These are phyloP conservation scores for Cryptococcus deneoformans DNA, from an alignment of 1,284 basidiomycete genomes.

Conservation along the genomic window DNA sequence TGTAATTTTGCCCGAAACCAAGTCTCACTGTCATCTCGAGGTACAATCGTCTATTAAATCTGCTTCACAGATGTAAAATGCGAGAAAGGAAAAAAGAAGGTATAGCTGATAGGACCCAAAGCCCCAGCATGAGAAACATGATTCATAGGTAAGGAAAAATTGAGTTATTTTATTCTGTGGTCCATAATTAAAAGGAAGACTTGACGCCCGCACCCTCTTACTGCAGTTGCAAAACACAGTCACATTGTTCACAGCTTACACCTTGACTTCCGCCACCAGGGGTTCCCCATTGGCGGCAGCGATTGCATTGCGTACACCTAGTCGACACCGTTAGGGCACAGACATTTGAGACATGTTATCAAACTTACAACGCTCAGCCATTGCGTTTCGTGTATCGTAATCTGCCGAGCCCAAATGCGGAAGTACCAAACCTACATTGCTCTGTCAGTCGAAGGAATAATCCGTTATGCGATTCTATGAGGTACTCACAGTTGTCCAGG, in stretches of 20 bases:
- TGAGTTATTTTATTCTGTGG: too few species aligned
- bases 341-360: neutral
- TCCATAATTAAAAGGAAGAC: slow-evolving; percentile 57
- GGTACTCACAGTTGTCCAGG: slow-evolving; percentile 59
- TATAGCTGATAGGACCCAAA: too few species aligned
- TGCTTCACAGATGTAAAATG: too few species aligned
- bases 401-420: slow-evolving; percentile 93
- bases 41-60: too few species aligned
- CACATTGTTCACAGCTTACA: slow-evolving; percentile 11
- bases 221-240: too few species aligned
- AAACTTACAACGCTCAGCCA: slow-evolving; percentile 64
- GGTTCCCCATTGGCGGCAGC: slow-evolving; percentile 30
- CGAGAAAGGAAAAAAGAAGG: too few species aligned
- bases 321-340: neutral
- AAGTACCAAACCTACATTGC: slow-evolving; percentile 62
- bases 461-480: neutral
- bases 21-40: too few species aligned
- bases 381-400: slow-evolving; percentile 73
- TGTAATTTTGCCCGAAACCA: too few species aligned
- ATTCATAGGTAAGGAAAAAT: too few species aligned
- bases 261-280: slow-evolving; percentile 38
- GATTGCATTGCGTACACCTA: slow-evolving; percentile 38
- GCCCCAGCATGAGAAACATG: too few species aligned
- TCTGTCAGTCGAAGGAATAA: neutral
- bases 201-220: too few species aligned